These are phyloP conservation scores for Hypoxylon sp. DNA, from an alignment of 2,329 filamentous ascomycete genomes.

Conservation along the genomic window DNA sequence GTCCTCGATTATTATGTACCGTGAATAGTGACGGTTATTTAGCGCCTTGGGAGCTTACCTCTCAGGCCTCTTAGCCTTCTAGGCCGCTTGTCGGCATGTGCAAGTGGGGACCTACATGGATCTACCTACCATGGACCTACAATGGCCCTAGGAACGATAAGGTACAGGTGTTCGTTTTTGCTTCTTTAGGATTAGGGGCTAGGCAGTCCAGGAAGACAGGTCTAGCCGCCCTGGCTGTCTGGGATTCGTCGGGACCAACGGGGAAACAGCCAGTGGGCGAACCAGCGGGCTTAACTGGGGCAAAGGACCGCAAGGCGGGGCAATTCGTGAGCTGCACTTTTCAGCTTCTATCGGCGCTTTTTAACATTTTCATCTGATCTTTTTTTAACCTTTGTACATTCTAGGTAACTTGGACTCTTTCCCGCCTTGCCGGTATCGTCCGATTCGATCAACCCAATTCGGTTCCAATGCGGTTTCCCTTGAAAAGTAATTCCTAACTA, in stretches of 20 bases:
- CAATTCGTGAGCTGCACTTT: conserved; percentile 38
- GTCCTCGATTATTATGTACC: conserved; percentile 4
- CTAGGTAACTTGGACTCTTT: conserved; percentile 38
- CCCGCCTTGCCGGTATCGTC: conserved; percentile 40
- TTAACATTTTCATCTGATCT: conserved; percentile 34
- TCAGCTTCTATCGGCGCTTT: conserved; percentile 44
- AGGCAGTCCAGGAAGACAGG: conserved; percentile 29
- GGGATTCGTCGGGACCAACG: conserved; percentile 19
- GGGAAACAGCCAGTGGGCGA: conserved; percentile 4
- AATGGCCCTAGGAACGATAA: conserved; percentile 22
- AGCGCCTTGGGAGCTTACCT: conserved; percentile 11
- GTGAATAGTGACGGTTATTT: background rate
- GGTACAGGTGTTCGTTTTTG: conserved; percentile 39
- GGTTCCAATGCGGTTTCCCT: conserved; percentile 14
- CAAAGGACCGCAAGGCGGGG: conserved; percentile 35
- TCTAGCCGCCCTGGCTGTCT: conserved; percentile 34
- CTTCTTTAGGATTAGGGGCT: conserved; percentile 34
- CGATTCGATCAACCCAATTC: conserved; percentile 41
- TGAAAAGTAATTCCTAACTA: conserved; percentile 19
- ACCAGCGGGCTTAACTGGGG: conserved; percentile 3
- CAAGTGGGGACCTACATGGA: too few species aligned
- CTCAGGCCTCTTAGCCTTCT: background rate
- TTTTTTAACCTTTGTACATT: conserved; percentile 35
- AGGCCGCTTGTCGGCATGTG: conserved; percentile 39
- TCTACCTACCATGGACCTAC: too few species aligned